These are phyloP conservation scores for Fomitopsis pulvina DNA, from an alignment of 768 basidiomycete species.

Conservation along the genomic window DNA sequence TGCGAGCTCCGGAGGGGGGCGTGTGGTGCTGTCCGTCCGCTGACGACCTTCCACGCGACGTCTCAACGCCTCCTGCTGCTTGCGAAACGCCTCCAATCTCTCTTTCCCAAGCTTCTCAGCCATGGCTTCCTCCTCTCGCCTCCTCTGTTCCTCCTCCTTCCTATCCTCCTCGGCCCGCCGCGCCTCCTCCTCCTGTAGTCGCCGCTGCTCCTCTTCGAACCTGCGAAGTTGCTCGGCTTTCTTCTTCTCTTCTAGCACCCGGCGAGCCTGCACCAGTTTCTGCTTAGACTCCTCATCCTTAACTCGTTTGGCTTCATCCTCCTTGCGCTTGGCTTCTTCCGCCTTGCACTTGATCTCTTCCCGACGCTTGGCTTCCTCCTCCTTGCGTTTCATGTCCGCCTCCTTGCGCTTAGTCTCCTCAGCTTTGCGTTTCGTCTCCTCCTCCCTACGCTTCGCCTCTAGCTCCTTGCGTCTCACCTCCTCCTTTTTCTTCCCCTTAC, in stretches of 20 bases:
- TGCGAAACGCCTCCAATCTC: neutral
- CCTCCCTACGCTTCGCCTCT: conserved; percentile 6
- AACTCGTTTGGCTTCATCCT: conserved; percentile 17
- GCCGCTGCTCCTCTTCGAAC: conserved; percentile 26
- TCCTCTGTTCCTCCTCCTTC: conserved; percentile 10
- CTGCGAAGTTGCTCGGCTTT: conserved; percentile 18
- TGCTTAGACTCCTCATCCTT: conserved; percentile 16
- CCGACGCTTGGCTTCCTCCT: conserved; percentile 13
- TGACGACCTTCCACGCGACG: neutral
- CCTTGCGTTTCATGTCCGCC: conserved; percentile 13
- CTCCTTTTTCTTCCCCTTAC: conserved; percentile 1
- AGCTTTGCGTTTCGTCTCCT: conserved; percentile 7
- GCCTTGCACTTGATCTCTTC: conserved; percentile 14
- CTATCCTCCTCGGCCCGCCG: conserved; percentile 29
- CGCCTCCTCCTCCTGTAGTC: conserved; percentile 23
- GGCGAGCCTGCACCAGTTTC: conserved; percentile 22
- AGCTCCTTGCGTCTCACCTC: conserved; percentile 3
- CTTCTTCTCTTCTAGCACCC: conserved; percentile 10
- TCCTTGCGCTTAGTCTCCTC: conserved; percentile 7
- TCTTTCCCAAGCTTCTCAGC: neutral
- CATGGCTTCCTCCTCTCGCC: conserved; percentile 5
- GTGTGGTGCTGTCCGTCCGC: neutral
- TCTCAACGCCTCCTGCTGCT: neutral
- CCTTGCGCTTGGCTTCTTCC: conserved; percentile 15
- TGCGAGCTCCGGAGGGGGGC: neutral